Conservation (phyloP, 495 filamentous ascomycete genomes). For the Trichoderma gamsii region DNA sequence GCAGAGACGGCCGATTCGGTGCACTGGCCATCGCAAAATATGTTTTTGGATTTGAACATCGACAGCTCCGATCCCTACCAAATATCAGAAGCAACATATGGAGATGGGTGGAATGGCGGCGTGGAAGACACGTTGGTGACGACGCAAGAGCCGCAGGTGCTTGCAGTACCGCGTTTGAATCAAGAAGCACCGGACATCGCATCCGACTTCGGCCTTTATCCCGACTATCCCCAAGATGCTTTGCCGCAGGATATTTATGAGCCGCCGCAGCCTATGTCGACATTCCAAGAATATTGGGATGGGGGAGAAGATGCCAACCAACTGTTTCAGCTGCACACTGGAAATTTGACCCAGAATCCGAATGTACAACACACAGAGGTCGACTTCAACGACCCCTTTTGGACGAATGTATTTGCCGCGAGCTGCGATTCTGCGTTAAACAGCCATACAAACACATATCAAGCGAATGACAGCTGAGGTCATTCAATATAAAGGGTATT, state of each 20-base stretch:
- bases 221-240: background rate
- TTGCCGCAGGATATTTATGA: background rate
- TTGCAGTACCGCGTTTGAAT: background rate
- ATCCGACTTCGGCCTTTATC: background rate
- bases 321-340: background rate
- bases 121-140: background rate
- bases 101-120: background rate
- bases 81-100: background rate
- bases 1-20: background rate
- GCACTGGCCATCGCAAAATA: background rate
- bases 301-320: background rate
- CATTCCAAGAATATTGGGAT: background rate
- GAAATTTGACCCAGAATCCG: background rate
- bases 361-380: background rate
- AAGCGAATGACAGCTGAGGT: too few species aligned
- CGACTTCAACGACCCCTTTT: too few species aligned
- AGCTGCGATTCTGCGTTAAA: too few species aligned
- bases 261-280: background rate
- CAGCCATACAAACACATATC: too few species aligned
- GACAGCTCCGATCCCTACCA: background rate
- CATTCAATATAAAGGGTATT: too few species aligned
- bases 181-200: background rate
- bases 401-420: too few species aligned
- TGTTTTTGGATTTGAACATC: background rate
- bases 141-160: background rate